Base-by-base conservation (phyloP, 2,329 filamentous ascomycete species). In the Thielaviopsis ethacetica region DNA sequence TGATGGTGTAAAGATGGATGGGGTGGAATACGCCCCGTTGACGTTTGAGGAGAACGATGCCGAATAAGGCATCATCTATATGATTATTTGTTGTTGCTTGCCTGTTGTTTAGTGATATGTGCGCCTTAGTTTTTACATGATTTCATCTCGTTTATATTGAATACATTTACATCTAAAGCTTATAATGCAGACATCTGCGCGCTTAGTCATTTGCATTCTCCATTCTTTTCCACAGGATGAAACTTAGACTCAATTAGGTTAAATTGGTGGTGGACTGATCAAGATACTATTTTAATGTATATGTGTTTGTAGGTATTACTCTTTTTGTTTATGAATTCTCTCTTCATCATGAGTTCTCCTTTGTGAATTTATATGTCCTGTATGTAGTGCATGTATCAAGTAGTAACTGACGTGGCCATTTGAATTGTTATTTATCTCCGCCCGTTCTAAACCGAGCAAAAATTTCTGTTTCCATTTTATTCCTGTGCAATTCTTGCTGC, bases 1-100 rank as follows among this genome's bases (percentile, higher is more conserved):
- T 55, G 78, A 82, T 60, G 78, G 76, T 0, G 75, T 77, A 57
- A 76, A 74, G 63, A 62, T 57, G 22, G 62, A 64, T 51, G 62
- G 62, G 59, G 63, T 62, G 54, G 64, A 49, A 21, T 49, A 49
- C 17, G 44, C 44, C n/a, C 44, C 44, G 44, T 49, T 49, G n/a
- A 49, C n/a, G 17, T 49, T 49, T 49, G 44, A 49, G 7, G 44
- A 49, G 44, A 49, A 49, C 21, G 44, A 49, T 21, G n/a, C n/a
- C n/a, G 44, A 49, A 49, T 49, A 21, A 12, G n/a, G 17, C n/a
- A 12, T 21, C n/a, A 21, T 21, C 9, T 19, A n/a, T 49, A 13
- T 21, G 17, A 7, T 49, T 5, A 19, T 49, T 49, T 49, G 44
- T 49, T n/a, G 41, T 47, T 44, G 38, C 17, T 44, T 44, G 38